Evolutionary conservation across 2,329 filamentous ascomycete genomes (phyloP).

Genomic region (Sphaerostilbella broomeana): DNA sequence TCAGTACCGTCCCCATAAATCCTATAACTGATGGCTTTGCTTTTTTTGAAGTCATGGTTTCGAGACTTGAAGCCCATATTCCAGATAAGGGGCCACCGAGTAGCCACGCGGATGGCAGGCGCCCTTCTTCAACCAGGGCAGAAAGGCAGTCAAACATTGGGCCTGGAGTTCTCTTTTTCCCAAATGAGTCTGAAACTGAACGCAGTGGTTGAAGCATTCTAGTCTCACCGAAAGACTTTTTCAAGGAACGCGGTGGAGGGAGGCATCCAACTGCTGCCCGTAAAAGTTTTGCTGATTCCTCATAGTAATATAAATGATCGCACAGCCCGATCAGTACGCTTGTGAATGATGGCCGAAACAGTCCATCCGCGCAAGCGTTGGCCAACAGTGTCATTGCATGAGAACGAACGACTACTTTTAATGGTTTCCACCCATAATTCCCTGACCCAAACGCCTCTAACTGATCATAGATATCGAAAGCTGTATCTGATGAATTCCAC

Average conservation of each 20-base stretch:
- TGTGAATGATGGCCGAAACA: slow-evolving; percentile 24
- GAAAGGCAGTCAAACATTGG: slow-evolving; percentile 20
- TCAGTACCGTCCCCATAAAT: slow-evolving; percentile 22
- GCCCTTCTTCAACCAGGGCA: slow-evolving; percentile 16
- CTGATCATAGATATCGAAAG: slow-evolving; percentile 29
- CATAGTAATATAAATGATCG: slow-evolving; percentile 19
- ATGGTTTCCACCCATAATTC: slow-evolving; percentile 27
- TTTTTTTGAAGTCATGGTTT: slow-evolving; percentile 18
- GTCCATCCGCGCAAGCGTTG: slow-evolving; percentile 24
- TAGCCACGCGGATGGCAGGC: slow-evolving; percentile 21
- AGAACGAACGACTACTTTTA: slow-evolving; percentile 27
- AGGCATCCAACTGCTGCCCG: too few species aligned
- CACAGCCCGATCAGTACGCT: slow-evolving; percentile 25
- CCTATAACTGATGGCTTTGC: slow-evolving; percentile 18
- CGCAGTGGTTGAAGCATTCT: slow-evolving; percentile 19
- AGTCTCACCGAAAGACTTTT: slow-evolving; percentile 16
- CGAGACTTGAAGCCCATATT: slow-evolving; percentile 22
- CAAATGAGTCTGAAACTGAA: slow-evolving; percentile 15
- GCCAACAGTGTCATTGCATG: slow-evolving; percentile 26
- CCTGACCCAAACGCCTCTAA: slow-evolving; percentile 27
- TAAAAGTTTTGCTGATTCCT: slow-evolving; percentile 26
- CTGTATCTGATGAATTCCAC: slow-evolving; percentile 23
- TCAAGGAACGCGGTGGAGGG: too few species aligned
- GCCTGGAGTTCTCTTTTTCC: slow-evolving; percentile 8
- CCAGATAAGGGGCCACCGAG: slow-evolving; percentile 19